Evolutionary conservation across 805 yeast species (phyloP), one percentile per base, ranked within the genome.

Genomic region (Starmerella apis): DNA sequence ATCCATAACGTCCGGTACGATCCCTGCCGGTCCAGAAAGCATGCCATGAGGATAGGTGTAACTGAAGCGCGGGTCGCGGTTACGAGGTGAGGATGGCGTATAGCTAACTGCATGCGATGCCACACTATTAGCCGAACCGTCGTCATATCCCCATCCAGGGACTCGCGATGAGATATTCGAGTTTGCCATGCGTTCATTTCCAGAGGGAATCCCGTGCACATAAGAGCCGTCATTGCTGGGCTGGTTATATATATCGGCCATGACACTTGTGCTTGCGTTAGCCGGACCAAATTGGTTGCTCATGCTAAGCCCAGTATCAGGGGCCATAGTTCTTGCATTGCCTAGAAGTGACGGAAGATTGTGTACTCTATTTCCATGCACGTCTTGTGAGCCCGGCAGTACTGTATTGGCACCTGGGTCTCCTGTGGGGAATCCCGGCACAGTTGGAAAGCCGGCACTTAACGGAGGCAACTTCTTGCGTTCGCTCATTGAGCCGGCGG

Each of bases 241-340:
- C 30, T 43, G 48, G 1, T 43, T 24, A 36, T 48, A 48, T 20
- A 43, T 48, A 14, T 48, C 51, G 25, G 42, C 36, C 31, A 48
- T 24, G 20, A 37, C 3, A 37, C 43, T 48, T 8, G 32, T 31
- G 28, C 19, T 18, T 9, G 32, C 23, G 28, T 20, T 18, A 7
- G 19, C 43, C 39, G 32, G 32, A 8, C 44, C 23, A 28, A 38
- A 38, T 20, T 23, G 43, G 31, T 13, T 38, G 30, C 14, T 20
- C 11, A 3, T 14, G 30, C n/a, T 3, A 24, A 28, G 43, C 11
- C 20, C 13, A 19, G 43, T n/a, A 14, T 23, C 30, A 13, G n/a
- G 6, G 22, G 20, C 30, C 43, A 38, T 24, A 25, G 19, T 36
- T 23, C 39, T 23, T 14, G 43, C 43, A n/a, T 27, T 41, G 24